A percentile compares a stretch with the other conserved stretches of the same genome.
Evolutionary conservation across 2,329 filamentous ascomycete species (phyloP).

Genomic region (Blumeria graminis): DNA sequence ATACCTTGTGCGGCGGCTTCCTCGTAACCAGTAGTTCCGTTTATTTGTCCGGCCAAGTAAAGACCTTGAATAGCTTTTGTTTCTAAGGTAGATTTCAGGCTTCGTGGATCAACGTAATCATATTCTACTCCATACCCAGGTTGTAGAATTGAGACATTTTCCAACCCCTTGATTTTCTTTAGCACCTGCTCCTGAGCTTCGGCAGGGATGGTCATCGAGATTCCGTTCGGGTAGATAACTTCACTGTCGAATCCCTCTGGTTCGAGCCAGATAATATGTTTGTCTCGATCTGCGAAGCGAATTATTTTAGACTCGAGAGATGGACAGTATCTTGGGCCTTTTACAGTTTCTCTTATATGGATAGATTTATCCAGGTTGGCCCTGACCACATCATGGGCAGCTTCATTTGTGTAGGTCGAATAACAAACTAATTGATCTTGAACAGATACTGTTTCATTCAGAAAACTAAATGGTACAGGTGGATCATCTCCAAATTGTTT

Average conservation of each 20-base stretch:
- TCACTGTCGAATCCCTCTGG: slow-evolving; percentile 83
- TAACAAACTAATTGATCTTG: slow-evolving; percentile 67
- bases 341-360: slow-evolving; percentile 86
- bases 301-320: slow-evolving; percentile 89
- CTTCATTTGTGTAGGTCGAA: slow-evolving; percentile 66
- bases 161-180: slow-evolving; percentile 69
- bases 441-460: slow-evolving; percentile 58
- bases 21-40: slow-evolving; percentile 94
- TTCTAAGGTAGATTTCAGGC: slow-evolving; percentile 69
- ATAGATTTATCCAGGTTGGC: slow-evolving; percentile 87
- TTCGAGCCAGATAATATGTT: slow-evolving; percentile 88
- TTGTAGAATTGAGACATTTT: slow-evolving; percentile 77
- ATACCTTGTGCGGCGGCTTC: slow-evolving; percentile 89
- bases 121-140: slow-evolving; percentile 96
- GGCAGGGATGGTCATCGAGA: slow-evolving; percentile 87
- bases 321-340: slow-evolving; percentile 83
- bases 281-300: slow-evolving; percentile 55
- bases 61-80: slow-evolving; percentile 78
- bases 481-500: slow-evolving; percentile 62
- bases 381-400: slow-evolving; percentile 61
- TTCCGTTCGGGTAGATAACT: slow-evolving; percentile 83
- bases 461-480: slow-evolving; percentile 73
- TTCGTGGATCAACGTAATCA: slow-evolving; percentile 88
- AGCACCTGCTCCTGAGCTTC: slow-evolving; percentile 69
- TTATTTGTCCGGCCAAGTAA: slow-evolving; percentile 89